A percentile compares a stretch with the other conserved stretches of the same genome.
phyloP scores from a whole-genome alignment of 768 basidiomycete genomes.

The Lentinus brumalis region DNA sequence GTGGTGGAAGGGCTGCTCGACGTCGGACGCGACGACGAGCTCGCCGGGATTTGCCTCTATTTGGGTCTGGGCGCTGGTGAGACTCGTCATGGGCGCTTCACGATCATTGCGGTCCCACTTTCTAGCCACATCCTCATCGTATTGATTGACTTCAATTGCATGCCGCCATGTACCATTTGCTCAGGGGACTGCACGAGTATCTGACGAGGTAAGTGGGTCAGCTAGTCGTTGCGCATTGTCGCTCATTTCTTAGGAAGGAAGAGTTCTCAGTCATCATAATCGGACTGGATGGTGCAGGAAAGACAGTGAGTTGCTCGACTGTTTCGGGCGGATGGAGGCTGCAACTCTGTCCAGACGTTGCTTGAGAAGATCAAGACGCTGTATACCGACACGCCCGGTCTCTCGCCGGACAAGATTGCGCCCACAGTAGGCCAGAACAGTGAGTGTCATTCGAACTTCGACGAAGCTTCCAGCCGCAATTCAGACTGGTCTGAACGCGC shows the following conservation, averaged over 20 bases:
- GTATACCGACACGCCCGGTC: constrained; percentile 83
- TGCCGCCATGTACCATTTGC: constrained; percentile 84
- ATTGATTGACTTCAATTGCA: neutral
- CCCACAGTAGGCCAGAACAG: constrained; percentile 99
- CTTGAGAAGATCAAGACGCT: constrained; percentile 93
- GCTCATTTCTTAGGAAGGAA: constrained; percentile 56
- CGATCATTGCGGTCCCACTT: neutral
- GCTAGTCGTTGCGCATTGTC: neutral
- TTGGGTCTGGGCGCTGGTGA: constrained; percentile 1
- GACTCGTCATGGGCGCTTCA: constrained; percentile 15
- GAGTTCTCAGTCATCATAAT: constrained; percentile 96
- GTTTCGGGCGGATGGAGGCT: neutral
- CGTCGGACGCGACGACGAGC: constrained; percentile 14
- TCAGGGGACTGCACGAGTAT: constrained; percentile 90
- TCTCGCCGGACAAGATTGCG: constrained; percentile 91
- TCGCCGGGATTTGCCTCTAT: constrained; percentile 6
- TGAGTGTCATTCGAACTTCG: constrained; percentile 39
- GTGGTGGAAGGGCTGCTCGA: constrained; percentile 12
- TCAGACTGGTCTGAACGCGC: neutral
- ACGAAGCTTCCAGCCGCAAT: neutral
- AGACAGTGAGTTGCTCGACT: constrained; percentile 58
- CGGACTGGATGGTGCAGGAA: constrained; percentile 90
- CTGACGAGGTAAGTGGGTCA: constrained; percentile 64
- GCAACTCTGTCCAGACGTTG: constrained; percentile 58
- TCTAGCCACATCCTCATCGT: neutral